Conservation (phyloP, 2,329 filamentous ascomycete genomes). For the Fusarium multiceps region DNA sequence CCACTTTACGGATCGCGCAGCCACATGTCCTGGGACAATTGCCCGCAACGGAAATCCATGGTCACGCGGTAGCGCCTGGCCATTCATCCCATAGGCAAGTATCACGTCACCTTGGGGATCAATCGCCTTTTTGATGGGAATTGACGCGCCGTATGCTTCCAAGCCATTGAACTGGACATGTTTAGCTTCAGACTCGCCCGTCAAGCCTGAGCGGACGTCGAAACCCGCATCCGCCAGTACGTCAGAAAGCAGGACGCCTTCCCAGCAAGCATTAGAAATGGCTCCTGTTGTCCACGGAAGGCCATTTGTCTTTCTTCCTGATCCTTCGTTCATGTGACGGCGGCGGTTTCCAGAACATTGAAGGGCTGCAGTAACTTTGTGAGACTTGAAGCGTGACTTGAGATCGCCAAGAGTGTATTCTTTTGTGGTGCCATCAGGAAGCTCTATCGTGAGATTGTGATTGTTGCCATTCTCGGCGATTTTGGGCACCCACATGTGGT, state of each 20-base stretch:
- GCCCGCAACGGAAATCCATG: conserved; percentile 74
- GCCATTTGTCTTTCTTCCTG: conserved; percentile 62
- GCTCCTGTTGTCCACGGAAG: conserved; percentile 70
- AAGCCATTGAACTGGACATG: conserved; percentile 69
- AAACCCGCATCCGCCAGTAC: conserved; percentile 68
- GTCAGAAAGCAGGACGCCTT: conserved; percentile 66
- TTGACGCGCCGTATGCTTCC: conserved; percentile 71
- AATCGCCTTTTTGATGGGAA: conserved; percentile 68
- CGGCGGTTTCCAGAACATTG: conserved; percentile 72
- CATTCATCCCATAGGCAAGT: conserved; percentile 76
- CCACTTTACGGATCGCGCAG: conserved; percentile 77
- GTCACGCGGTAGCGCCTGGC: conserved; percentile 68
- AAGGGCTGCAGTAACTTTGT: conserved; percentile 65
- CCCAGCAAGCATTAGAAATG: conserved; percentile 70
- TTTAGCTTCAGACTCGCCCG: conserved; percentile 53
- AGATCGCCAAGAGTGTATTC: conserved; percentile 66
- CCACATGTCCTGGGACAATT: conserved; percentile 73
- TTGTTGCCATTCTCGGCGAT: conserved; percentile 52
- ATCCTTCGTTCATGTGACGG: conserved; percentile 65
- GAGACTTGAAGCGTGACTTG: conserved; percentile 61
- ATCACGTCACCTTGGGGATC: conserved; percentile 73
- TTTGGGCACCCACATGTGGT: conserved; percentile 72
- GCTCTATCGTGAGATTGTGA: conserved; percentile 64
- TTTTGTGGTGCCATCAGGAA: conserved; percentile 64
- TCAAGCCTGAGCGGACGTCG: conserved; percentile 52